These are phyloP conservation scores for Alternaria angustiovoidea DNA, from an alignment of 2,329 filamentous ascomycete genomes.

Conservation along the genomic window DNA sequence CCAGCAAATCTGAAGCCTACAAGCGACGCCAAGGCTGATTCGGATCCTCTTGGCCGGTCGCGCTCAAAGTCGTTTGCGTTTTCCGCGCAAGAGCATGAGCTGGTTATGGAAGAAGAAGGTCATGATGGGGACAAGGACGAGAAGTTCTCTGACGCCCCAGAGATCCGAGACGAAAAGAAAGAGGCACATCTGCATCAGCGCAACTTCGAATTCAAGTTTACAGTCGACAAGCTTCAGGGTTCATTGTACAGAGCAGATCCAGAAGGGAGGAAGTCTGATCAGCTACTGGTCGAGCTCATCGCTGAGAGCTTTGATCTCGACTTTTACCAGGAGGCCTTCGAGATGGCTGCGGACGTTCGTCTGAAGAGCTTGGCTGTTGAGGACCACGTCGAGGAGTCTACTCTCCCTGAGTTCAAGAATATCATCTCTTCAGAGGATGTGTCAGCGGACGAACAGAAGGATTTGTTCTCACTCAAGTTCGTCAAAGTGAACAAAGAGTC, in stretches of 20 bases:
- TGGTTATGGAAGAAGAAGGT: slow-evolving; percentile 77
- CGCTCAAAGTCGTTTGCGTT: slow-evolving; percentile 79
- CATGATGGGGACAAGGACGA: slow-evolving; percentile 71
- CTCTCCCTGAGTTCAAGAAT: slow-evolving; percentile 90
- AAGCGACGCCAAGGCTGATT: slow-evolving; percentile 35
- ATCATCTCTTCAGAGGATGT: slow-evolving; percentile 92
- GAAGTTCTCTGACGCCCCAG: slow-evolving; percentile 71
- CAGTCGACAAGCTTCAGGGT: slow-evolving; percentile 90
- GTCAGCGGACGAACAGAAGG: slow-evolving; percentile 72
- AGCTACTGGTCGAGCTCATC: slow-evolving; percentile 87
- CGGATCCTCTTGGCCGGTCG: slow-evolving; percentile 57
- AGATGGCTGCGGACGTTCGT: slow-evolving; percentile 92
- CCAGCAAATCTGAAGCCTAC: slow-evolving; percentile 50
- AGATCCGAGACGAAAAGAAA: slow-evolving; percentile 59
- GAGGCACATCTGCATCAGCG: slow-evolving; percentile 77
- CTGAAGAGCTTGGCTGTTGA: slow-evolving; percentile 88
- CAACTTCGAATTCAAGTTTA: slow-evolving; percentile 96
- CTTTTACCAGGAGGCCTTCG: slow-evolving; percentile 86
- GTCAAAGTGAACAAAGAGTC: slow-evolving; percentile 88
- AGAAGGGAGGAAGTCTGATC: slow-evolving; percentile 76
- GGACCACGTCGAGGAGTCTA: slow-evolving; percentile 89
- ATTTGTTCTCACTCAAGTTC: slow-evolving; percentile 89
- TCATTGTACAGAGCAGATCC: slow-evolving; percentile 89
- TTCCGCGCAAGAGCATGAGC: slow-evolving; percentile 73
- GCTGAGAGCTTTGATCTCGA: slow-evolving; percentile 88